phyloP scores from a whole-genome alignment of 2,329 filamentous ascomycete genomes.

The Diaporthe nobilis region DNA sequence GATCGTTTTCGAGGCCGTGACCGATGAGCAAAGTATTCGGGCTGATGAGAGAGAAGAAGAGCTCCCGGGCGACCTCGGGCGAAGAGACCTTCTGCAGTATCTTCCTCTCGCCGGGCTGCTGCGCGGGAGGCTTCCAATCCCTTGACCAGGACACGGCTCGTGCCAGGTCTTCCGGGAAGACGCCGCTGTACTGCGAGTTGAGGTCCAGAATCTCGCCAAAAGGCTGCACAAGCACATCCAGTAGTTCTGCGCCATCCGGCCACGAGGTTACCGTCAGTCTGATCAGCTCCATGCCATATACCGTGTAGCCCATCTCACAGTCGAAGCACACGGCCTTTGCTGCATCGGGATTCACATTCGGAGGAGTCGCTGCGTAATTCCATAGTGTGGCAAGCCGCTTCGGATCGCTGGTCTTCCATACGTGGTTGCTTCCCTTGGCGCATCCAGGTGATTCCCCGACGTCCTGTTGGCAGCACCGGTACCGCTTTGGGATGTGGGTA shows the following conservation, averaged over 20 bases:
- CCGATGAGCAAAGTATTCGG: constrained; percentile 88
- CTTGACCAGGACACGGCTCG: constrained; percentile 72
- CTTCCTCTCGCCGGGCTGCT: constrained; percentile 49
- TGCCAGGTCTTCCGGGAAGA: constrained; percentile 82
- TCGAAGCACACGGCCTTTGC: constrained; percentile 86
- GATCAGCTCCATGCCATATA: constrained; percentile 88
- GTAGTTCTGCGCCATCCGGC: constrained; percentile 80
- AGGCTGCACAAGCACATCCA: constrained; percentile 89
- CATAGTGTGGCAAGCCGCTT: constrained; percentile 83
- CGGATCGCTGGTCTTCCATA: constrained; percentile 85
- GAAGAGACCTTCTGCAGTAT: constrained; percentile 81
- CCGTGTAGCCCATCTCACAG: constrained; percentile 98
- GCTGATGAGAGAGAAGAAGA: constrained; percentile 82
- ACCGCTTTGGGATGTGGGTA: constrained; percentile 72
- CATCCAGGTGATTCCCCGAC: constrained; percentile 84
- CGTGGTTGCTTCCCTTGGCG: constrained; percentile 78
- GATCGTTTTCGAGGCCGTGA: constrained; percentile 95
- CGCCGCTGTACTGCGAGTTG: constrained; percentile 92
- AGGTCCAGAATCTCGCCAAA: constrained; percentile 88
- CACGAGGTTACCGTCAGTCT: constrained; percentile 91
- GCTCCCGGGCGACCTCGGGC: constrained; percentile 79
- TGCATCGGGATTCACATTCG: constrained; percentile 66
- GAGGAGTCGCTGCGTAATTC: constrained; percentile 85
- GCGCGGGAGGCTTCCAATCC: constrained; percentile 46
- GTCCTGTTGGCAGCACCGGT: constrained; percentile 83